phyloP scores from a whole-genome alignment of 768 basidiomycete genomes.

The Tulasnella sp. region DNA sequence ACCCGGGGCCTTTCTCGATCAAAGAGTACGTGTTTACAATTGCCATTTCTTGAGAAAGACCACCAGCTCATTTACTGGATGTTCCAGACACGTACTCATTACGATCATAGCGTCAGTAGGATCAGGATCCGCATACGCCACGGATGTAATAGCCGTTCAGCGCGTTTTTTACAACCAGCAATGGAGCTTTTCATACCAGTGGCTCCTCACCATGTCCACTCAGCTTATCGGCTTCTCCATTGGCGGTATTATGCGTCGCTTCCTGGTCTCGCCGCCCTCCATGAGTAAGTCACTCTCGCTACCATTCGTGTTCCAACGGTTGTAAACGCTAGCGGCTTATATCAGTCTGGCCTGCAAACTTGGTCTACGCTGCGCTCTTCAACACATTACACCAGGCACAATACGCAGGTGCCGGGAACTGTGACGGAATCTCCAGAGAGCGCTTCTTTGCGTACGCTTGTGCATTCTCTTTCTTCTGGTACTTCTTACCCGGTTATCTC shows the following conservation, averaged over 20 bases:
- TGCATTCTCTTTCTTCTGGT: constrained; percentile 49
- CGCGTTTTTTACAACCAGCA: constrained; percentile 23
- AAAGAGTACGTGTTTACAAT: constrained; percentile 44
- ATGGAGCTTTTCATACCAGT: constrained; percentile 14
- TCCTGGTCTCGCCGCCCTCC: constrained; percentile 30
- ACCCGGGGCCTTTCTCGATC: constrained; percentile 67
- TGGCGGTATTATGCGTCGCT: constrained; percentile 62
- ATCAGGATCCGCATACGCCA: constrained; percentile 22
- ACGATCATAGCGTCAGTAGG: constrained; percentile 35
- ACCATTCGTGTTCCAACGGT: neutral
- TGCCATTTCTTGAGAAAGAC: constrained; percentile 9
- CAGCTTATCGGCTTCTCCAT: constrained; percentile 77
- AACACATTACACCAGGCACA: constrained; percentile 64
- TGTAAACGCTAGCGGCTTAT: neutral
- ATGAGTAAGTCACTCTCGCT: constrained; percentile 18
- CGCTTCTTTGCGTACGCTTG: constrained; percentile 63
- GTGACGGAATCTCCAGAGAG: constrained; percentile 64
- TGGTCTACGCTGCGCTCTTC: constrained; percentile 60
- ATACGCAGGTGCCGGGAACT: constrained; percentile 52
- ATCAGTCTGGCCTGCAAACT: constrained; percentile 56
- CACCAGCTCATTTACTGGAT: neutral
- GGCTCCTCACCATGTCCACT: constrained; percentile 18
- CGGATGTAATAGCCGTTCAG: constrained; percentile 23
- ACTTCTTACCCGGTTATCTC: constrained; percentile 67
- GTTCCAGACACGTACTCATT: constrained; percentile 45